Evolutionary conservation across 2,329 filamentous ascomycete genomes (phyloP).

Genomic region (Volutella citrinella): DNA sequence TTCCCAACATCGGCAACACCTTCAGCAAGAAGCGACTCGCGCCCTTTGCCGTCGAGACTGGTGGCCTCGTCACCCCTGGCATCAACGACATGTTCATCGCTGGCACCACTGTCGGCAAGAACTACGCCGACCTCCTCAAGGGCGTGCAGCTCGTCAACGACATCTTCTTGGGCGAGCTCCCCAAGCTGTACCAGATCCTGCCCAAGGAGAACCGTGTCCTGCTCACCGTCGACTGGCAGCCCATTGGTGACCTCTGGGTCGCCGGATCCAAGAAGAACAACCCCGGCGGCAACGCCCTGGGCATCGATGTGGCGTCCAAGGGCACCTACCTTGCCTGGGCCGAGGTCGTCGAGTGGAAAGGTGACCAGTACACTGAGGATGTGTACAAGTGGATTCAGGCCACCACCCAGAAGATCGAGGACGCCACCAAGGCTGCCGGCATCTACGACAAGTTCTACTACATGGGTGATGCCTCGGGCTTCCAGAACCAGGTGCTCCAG

Average conservation of each 20-base stretch:
- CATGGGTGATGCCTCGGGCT: conserved; percentile 15
- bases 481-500: conserved; percentile 10
- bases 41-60: conserved; percentile 10
- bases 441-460: conserved; percentile 13
- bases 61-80: conserved; percentile 8
- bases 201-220: conserved; percentile 9
- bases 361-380: conserved; percentile 11
- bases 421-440: conserved; percentile 10
- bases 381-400: conserved; percentile 13
- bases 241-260: conserved; percentile 10
- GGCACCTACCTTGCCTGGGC: conserved; percentile 16
- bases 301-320: conserved; percentile 9
- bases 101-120: conserved; percentile 9
- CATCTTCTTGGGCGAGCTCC: conserved; percentile 7
- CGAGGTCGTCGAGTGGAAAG: conserved; percentile 16
- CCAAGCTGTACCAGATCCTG: conserved; percentile 5
- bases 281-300: conserved; percentile 7
- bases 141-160: conserved; percentile 10
- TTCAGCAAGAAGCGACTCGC: conserved; percentile 11
- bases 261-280: conserved; percentile 10
- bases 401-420: conserved; percentile 12
- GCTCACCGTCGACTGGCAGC: conserved; percentile 15
- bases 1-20: conserved; percentile 9
- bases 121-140: conserved; percentile 9
- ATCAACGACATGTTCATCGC: conserved; percentile 18